A percentile compares a stretch with the other conserved stretches of the same genome.
These are phyloP conservation scores for Thinopyrum elongatum DNA, from an alignment of 176 grass and related monocot genomes.

Conservation along the genomic window DNA sequence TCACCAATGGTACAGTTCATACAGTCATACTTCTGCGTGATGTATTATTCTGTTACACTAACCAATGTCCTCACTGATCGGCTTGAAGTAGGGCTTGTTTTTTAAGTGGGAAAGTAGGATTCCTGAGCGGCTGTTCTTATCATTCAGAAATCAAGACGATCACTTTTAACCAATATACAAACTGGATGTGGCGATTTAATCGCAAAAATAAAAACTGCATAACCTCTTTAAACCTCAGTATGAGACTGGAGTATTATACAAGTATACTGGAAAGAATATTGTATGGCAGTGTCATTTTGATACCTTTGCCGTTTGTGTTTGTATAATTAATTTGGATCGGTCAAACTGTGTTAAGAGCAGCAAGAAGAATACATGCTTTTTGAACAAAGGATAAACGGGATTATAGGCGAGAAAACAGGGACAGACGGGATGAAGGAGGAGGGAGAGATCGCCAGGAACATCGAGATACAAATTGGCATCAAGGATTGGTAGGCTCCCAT, in stretches of 20 bases:
- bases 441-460: conserved; percentile 17
- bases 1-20: not conserved
- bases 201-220: not conserved
- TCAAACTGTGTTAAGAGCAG: conserved; percentile 28
- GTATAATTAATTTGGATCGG: not conserved
- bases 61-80: not conserved
- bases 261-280: not conserved
- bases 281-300: not conserved
- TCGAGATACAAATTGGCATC: conserved; percentile 32
- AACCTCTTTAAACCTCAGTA: not conserved
- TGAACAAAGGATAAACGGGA: conserved; percentile 39
- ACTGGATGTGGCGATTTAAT: not conserved
- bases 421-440: not conserved
- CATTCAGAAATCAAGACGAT: not conserved
- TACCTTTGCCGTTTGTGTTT: not conserved
- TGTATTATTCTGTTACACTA: not conserved
- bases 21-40: not conserved
- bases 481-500: conserved; percentile 50
- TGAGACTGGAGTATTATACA: not conserved
- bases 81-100: not conserved
- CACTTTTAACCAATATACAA: not conserved
- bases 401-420: not conserved
- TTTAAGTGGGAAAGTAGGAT: not conserved
- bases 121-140: not conserved
- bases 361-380: conserved; percentile 58